Base-by-base conservation (phyloP, 768 basidiomycete species). In the Russula griseocarnosa region DNA sequence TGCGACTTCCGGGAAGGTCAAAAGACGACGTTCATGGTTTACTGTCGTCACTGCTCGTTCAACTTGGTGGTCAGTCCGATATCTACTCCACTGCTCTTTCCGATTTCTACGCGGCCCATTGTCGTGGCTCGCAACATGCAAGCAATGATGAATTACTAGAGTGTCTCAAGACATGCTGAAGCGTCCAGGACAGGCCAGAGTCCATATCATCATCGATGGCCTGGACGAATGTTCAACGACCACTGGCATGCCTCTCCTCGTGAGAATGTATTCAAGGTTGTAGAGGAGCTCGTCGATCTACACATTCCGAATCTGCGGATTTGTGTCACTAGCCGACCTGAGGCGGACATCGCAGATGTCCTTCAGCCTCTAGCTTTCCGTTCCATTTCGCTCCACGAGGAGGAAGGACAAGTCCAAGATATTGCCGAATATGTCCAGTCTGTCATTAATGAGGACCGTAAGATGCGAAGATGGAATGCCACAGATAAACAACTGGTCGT, bases 151-250 rank as follows among this genome's bases (percentile, higher is more conserved):
- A 49, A 3, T 55, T 62, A 13, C 1, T n/a, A 3, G 20, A 34
- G 26, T 62, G 62, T 44, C 50, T 62, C 6, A 56, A 32, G 18
- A 58, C 3, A 57, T 62, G 38, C 49, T 58, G 38, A 18, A 24
- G 13, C 26, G 20, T 6, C 38, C 28, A 2, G 47, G 30, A 13
- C 32, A 44, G 13, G 24, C 47, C 1, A 49, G 24, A 9, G 22
- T 13, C 2, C 46, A 44, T 26, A 52, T 57, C 8, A 24, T 62
- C 10, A 18, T 62, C 0, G 62, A 62, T 20, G 62, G 40, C 26
- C 30, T 62, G 1, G 62, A 62, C 9, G 62, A 57, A 24, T 62
- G 55, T 38, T 55, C 62, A 1, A 26, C 14, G 1, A 51, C 38
- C 2, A 2, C 28, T 22, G 1, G n/a, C n/a, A n/a, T n/a, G n/a